Base-by-base conservation (phyloP, 2,329 filamentous ascomycete genomes). In the Madurella fahalii region DNA sequence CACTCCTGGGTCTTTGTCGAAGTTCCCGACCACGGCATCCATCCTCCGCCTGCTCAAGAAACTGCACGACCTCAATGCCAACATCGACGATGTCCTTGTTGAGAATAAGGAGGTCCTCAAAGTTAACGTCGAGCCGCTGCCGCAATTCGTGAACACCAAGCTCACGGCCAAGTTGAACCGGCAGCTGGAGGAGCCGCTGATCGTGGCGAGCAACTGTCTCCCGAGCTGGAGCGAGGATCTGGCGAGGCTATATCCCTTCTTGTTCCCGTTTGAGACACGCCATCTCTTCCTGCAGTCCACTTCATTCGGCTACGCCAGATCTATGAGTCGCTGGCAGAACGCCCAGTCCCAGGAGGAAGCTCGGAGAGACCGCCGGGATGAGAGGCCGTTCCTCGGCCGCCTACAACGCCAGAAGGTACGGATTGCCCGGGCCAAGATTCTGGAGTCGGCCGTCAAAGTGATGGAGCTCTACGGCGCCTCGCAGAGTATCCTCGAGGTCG, bases 381-480 rank as follows among this genome's bases (percentile, higher is more conserved):
- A 97, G 59, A 82, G 92, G 12, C 91, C 92, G 2, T 96, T 95
- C 78, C 77, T 97, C 2, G 94, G 94, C 13, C 83, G 93, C 41
- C 80, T 96, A 1, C 94, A 97, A 69, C 85, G 94, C 53, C 94
- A 99, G 67, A 99, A 99, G 71, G 93, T 99, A n/a, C 87, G 94
- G 43, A 97, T 99, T 57, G 96, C 93, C 5, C 84, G 94, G 42
- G 84, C 84, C n/a, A 91, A 95, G 65, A 96, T 99, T 44, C 78
- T 99, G 8, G 94, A 99, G 69, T 97, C 94, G 13, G 94, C 94
- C 0, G 79, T 97, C 69, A 99, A 99, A 72, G 94, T 99, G 31
- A 97, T 99, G 93, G 93, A 99, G 64, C 81, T 97, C 2, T 99
- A 99, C 65, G 94, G 94, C 0, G 90, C 90, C n/a, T 95, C 93